Percentiles rank a stretch among this genome's conserved stretches.
phyloP scores from a whole-genome alignment of 2,329 filamentous ascomycete genomes.

The Dothistroma pini region DNA sequence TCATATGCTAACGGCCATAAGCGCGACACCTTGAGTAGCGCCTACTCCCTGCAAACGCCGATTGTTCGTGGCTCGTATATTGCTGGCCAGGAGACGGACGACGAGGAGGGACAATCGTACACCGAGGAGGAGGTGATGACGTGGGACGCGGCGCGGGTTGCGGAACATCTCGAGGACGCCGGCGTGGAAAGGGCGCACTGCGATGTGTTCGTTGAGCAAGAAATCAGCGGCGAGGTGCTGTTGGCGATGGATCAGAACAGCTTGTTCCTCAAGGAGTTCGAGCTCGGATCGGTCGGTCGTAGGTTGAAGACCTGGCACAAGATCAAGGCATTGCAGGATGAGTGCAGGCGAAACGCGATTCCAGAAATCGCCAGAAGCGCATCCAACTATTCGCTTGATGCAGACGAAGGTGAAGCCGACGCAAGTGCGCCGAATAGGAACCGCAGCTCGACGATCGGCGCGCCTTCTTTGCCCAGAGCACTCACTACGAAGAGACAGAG shows the following conservation, averaged over 20 bases:
- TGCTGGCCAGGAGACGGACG: slow-evolving; percentile 89
- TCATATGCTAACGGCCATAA: slow-evolving; percentile 42
- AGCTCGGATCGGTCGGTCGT: slow-evolving; percentile 84
- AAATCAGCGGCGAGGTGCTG: slow-evolving; percentile 90
- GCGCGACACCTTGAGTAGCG: slow-evolving; percentile 60
- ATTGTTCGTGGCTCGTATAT: slow-evolving; percentile 83
- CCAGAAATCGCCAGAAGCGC: slow-evolving; percentile 32
- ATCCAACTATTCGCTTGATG: slow-evolving; percentile 42
- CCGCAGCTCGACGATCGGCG: slow-evolving; percentile 43
- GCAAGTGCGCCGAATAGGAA: slow-evolving; percentile 44
- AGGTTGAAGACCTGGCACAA: slow-evolving; percentile 95
- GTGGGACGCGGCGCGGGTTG: slow-evolving; percentile 80
- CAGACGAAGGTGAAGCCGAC: slow-evolving; percentile 36
- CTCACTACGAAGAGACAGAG: slow-evolving; percentile 22
- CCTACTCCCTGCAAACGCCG: slow-evolving; percentile 73
- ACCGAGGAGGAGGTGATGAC: slow-evolving; percentile 68
- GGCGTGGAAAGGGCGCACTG: slow-evolving; percentile 89
- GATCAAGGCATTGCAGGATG: slow-evolving; percentile 86
- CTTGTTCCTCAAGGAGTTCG: slow-evolving; percentile 91
- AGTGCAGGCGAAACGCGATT: slow-evolving; percentile 63
- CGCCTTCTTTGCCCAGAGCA: slow-evolving; percentile 17
- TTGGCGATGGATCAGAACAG: slow-evolving; percentile 94
- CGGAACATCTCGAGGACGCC: slow-evolving; percentile 79
- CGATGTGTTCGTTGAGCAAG: slow-evolving; percentile 90
- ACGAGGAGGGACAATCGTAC: slow-evolving; percentile 74